Percentiles rank a stretch among this genome's conserved stretches.
Conservation (phyloP, 441 rosid species). For the Viola pubescens region DNA sequence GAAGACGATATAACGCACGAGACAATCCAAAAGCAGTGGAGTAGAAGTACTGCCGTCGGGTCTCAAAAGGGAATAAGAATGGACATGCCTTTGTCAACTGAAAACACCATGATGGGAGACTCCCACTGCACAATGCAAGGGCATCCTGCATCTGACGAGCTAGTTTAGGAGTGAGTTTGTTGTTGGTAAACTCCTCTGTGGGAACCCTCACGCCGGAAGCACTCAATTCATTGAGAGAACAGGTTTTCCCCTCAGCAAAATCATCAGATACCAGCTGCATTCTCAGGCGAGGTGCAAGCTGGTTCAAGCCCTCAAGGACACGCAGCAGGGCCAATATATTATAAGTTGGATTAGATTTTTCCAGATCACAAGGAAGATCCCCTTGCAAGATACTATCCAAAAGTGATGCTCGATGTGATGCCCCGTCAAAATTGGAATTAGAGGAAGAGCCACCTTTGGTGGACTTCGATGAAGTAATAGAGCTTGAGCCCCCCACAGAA, state of each 20-base stretch:
- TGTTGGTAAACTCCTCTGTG: conserved; percentile 73
- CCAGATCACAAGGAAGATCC: conserved; percentile 95
- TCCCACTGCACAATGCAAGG: conserved; percentile 97
- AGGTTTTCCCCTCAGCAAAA: conserved; percentile 66
- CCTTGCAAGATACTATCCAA: conserved; percentile 93
- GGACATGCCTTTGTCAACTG: conserved; percentile 98
- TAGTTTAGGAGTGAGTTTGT: conserved; percentile 96
- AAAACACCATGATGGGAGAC: conserved; percentile 96
- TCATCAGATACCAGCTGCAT: conserved; percentile 53
- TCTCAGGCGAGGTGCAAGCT: conserved; percentile 84
- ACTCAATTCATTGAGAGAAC: conserved; percentile 50
- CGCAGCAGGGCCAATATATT: conserved; percentile 79
- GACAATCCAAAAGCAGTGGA: conserved; percentile 99
- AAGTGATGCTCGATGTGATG: conserved; percentile 51
- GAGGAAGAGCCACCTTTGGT: conserved; percentile 50
- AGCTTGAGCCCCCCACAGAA: conserved; percentile 55
- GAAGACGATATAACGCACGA: conserved; percentile 93
- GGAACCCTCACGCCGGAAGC: conserved; percentile 51
- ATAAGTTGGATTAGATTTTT: conserved; percentile 85
- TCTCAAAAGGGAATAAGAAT: conserved; percentile 96
- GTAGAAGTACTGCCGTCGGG: conserved; percentile 88
- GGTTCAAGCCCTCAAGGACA: conserved; percentile 91
- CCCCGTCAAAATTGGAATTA: conserved; percentile 44
- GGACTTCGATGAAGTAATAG: conserved; percentile 41
- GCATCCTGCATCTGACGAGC: conserved; percentile 99